phyloP scores from a whole-genome alignment of 73 alveolate genomes.

The Paramecium sonneborni region DNA sequence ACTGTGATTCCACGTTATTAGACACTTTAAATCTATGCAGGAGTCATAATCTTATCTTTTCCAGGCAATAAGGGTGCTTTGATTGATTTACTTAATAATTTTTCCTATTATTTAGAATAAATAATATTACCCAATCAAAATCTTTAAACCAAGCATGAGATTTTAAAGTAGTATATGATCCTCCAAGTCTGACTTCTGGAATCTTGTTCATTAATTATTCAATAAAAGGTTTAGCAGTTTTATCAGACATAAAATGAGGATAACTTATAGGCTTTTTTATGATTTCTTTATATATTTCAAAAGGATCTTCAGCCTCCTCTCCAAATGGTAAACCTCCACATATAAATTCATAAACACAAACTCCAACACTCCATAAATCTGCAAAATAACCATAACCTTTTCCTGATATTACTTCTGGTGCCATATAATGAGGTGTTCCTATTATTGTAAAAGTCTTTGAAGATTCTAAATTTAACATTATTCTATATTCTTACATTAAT shows the following conservation, averaged over 20 bases:
- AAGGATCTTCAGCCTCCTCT: constrained; percentile 78
- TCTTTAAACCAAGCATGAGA: constrained; percentile 65
- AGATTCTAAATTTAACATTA: background rate
- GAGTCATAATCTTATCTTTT: constrained; percentile 26
- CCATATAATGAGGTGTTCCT: constrained; percentile 71
- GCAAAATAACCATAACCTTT: constrained; percentile 64
- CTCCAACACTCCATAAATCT: constrained; percentile 69
- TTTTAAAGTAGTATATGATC: constrained; percentile 53
- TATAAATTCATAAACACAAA: constrained; percentile 55
- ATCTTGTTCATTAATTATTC: constrained; percentile 62
- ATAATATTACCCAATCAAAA: constrained; percentile 56
- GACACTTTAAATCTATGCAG: background rate
- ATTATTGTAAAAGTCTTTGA: constrained; percentile 64
- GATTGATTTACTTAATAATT: background rate
- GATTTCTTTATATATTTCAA: constrained; percentile 77
- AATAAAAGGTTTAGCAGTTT: constrained; percentile 57
- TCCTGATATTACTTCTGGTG: constrained; percentile 71
- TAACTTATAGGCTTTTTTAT: constrained; percentile 62
- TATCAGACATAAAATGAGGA: constrained; percentile 59
- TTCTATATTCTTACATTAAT: background rate
- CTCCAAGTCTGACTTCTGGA: constrained; percentile 68
- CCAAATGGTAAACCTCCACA: constrained; percentile 85
- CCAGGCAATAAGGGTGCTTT: constrained; percentile 35
- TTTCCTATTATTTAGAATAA: background rate
- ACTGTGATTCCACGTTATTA: background rate